Percentiles rank a stretch among this genome's conserved stretches.
phyloP scores from a whole-genome alignment of 2,329 filamentous ascomycete genomes.

The Neopestalotiopsis sp. region DNA sequence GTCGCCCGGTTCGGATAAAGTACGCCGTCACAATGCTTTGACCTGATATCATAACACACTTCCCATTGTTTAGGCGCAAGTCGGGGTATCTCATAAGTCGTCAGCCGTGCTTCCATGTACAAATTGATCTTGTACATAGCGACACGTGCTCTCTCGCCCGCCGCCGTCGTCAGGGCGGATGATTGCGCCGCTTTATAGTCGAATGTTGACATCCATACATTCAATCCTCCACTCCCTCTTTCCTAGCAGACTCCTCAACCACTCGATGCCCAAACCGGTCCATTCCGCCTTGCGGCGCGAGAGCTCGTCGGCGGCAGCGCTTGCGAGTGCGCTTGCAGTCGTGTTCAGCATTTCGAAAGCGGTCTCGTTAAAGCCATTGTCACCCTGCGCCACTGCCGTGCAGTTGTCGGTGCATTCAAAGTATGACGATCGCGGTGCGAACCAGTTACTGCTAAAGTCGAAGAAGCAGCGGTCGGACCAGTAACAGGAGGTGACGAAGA shows the following conservation, averaged over 20 bases:
- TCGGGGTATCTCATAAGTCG: neutral
- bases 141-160: neutral
- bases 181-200: conserved; percentile 57
- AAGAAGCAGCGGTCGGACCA: conserved; percentile 93
- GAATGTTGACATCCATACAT: conserved; percentile 86
- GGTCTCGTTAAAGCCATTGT: conserved; percentile 52
- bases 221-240: conserved; percentile 89
- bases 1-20: neutral
- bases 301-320: conserved; percentile 69
- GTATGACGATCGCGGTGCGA: conserved; percentile 72
- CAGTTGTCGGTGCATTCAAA: conserved; percentile 30
- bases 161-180: neutral
- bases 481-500: conserved; percentile 90
- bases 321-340: conserved; percentile 71
- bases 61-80: neutral
- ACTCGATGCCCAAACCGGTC: conserved; percentile 82
- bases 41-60: neutral
- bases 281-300: conserved; percentile 65
- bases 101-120: neutral
- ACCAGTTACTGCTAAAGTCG: conserved; percentile 92
- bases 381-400: conserved; percentile 35
- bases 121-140: neutral
- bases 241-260: conserved; percentile 82
- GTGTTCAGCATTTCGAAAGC: conserved; percentile 67
- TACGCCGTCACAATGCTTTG: conserved; percentile 5